phyloP scores from a whole-genome alignment of 164 flowering plant genomes.

The Cinnamomum micranthum region DNA sequence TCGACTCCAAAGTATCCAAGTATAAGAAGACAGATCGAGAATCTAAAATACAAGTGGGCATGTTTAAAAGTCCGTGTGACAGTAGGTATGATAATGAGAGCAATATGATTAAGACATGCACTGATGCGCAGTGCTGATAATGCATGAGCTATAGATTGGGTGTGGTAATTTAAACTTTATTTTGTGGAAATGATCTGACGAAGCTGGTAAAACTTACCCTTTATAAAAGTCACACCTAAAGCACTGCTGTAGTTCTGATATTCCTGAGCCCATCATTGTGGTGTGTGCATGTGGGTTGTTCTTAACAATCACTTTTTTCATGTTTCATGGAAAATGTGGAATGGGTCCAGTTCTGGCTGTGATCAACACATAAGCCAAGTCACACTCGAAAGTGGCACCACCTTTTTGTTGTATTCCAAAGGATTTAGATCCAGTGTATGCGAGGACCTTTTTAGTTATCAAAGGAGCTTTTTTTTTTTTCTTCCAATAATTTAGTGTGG shows the following conservation, averaged over 20 bases:
- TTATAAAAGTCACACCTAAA: background rate
- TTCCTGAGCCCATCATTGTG: background rate
- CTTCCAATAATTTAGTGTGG: background rate
- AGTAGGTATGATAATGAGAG: background rate
- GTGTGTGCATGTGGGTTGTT: background rate
- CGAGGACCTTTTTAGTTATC: background rate
- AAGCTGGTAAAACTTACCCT: background rate
- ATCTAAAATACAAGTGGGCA: background rate
- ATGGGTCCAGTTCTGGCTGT: background rate
- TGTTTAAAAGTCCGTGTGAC: background rate
- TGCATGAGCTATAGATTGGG: background rate
- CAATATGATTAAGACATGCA: background rate
- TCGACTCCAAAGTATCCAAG: constrained; percentile 1
- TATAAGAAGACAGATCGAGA: constrained; percentile 8
- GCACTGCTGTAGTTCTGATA: background rate
- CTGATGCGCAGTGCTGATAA: background rate
- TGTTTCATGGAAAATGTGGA: background rate
- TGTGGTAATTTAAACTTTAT: background rate
- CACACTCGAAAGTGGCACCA: background rate
- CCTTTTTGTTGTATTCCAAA: background rate
- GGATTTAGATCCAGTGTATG: background rate
- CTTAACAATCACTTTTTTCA: background rate
- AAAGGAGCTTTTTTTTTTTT: background rate
- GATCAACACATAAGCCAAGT: background rate
- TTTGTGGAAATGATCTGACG: background rate